phyloP scores from a whole-genome alignment of 345 rosid species.

The Luvunga scandens region DNA sequence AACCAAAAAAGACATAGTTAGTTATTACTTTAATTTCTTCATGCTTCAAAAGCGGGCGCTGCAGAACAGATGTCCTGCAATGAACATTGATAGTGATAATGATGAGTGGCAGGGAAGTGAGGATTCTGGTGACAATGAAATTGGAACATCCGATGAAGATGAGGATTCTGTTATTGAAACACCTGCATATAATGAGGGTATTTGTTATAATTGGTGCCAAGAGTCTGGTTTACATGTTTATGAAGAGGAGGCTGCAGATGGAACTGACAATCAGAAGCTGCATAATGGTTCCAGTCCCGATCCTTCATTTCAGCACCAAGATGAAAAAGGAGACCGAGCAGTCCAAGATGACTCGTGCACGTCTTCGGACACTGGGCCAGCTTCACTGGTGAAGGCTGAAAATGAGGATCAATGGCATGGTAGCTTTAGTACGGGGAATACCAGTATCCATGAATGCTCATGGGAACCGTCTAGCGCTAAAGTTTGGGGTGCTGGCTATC shows the following conservation, averaged over 20 bases:
- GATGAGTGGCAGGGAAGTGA: conserved; percentile 64
- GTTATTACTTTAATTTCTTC: conserved; percentile 84
- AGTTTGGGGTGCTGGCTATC: conserved; percentile 41
- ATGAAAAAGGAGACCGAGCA: conserved; percentile 17
- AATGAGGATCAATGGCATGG: conserved; percentile 14
- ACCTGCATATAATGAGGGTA: conserved; percentile 18
- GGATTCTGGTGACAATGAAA: conserved; percentile 23
- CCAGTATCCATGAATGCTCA: conserved; percentile 22
- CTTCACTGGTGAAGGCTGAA: conserved; percentile 12
- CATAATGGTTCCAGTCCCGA: conserved; percentile 6
- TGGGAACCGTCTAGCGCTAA: conserved; percentile 38
- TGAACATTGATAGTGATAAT: conserved; percentile 65
- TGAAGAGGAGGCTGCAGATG: conserved; percentile 21
- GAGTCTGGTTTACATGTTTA: conserved; percentile 16
- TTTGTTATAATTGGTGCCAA: not conserved
- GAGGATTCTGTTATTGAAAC: conserved; percentile 38
- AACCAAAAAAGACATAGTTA: conserved; percentile 53
- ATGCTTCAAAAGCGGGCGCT: conserved; percentile 58
- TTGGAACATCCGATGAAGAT: conserved; percentile 13
- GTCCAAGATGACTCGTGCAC: conserved; percentile 39
- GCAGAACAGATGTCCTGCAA: conserved; percentile 63
- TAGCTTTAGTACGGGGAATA: conserved; percentile 21
- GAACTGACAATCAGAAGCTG: conserved; percentile 4
- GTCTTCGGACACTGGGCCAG: conserved; percentile 27
- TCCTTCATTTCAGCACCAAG: conserved; percentile 10